Evolutionary conservation across 768 basidiomycete species (phyloP), one percentile per base, ranked within the genome.

Genomic region (Boletus rufocinnamomeus): DNA sequence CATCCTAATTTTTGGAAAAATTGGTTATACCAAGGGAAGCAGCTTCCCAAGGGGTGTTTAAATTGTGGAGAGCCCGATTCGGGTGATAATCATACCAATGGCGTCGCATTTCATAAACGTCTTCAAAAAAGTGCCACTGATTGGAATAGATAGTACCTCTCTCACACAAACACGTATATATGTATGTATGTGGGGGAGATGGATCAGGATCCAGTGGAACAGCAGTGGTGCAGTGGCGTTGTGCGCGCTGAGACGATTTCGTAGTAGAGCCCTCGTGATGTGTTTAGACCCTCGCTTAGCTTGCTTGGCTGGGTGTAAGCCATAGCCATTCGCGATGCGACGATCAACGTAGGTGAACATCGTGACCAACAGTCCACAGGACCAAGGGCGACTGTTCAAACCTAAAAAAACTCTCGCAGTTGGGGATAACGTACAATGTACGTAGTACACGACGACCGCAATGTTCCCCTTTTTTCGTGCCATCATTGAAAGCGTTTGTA

Each of bases 401-500:
- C n/a, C n/a, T n/a, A 14, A 41, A 7, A 2, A 21, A 21, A 43
- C 41, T 21, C 13, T 13, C 41, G 11, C 21, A 23, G 41, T 43
- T 13, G 30, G 6, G 7, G n/a, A 32, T 32, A 32, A 30, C 28
- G 28, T 45, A 38, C 37, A 32, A 30, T 19, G 28, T 45, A 38
- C 37, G 35, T n/a, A n/a, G 40, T 19, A 21, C 40, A 27, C 3
- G 45, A 46, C 45, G 6, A 9, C 25, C 25, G 25, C 25, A 28
- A 19, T 2, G 10, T 21, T 14, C 14, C 11, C 1, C 37, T 17
- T 3, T 7, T 21, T 14, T 21, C 11, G 0, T 30, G 7, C 23
- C 32, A 17, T 80, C 77, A 5, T 77, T 77, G 68, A 93, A 52
- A 94, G 60, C 81, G 84, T 76, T 89, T 93, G 76, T 91, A 93